These are phyloP conservation scores for Brassica incana DNA, from an alignment of 345 rosid species.

Conservation along the genomic window DNA sequence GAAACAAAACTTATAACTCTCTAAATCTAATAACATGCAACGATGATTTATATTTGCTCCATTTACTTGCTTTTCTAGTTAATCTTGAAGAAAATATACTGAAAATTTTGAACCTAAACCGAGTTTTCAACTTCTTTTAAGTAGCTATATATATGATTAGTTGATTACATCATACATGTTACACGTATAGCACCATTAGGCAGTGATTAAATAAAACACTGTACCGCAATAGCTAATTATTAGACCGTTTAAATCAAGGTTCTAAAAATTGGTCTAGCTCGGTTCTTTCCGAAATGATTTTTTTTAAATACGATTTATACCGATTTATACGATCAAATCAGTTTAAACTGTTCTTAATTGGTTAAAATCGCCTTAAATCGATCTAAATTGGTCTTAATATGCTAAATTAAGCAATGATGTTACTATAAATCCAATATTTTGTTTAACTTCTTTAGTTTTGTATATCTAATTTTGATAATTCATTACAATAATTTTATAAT, in stretches of 20 bases:
- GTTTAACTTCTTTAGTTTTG: too few relatives aligned
- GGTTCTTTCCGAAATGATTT: too few relatives aligned
- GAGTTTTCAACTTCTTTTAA: background rate
- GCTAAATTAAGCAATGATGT: too few relatives aligned
- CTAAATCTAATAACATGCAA: background rate
- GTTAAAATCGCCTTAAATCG: too few relatives aligned
- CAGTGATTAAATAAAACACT: background rate
- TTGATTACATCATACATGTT: background rate
- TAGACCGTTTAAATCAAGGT: background rate
- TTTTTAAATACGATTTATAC: too few relatives aligned
- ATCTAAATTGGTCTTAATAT: too few relatives aligned
- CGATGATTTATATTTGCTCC: background rate
- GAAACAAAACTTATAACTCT: background rate
- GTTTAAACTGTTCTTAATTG: too few relatives aligned
- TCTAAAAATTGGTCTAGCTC: too few relatives aligned
- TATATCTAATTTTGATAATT: too few relatives aligned
- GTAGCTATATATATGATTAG: background rate
- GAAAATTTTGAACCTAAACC: background rate
- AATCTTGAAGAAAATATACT: background rate
- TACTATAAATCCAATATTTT: too few relatives aligned
- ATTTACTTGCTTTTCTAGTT: background rate
- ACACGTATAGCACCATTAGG: background rate
- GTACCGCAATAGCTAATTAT: background rate
- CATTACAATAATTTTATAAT: too few relatives aligned
- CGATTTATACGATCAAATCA: too few relatives aligned